phyloP scores from a whole-genome alignment of 768 basidiomycete species.

The Leucogyrophana mollusca region DNA sequence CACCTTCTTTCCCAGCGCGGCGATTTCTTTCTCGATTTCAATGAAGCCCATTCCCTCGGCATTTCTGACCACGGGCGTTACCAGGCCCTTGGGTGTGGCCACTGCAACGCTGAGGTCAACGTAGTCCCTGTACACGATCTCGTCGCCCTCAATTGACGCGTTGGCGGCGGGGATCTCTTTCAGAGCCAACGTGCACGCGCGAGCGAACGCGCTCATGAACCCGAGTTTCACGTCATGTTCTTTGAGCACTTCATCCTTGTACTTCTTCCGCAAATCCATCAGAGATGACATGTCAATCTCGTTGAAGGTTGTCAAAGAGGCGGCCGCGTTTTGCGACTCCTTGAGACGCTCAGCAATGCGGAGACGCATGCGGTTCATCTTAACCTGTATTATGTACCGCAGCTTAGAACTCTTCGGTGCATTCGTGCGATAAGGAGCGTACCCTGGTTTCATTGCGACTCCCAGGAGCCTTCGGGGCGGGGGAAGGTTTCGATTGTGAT shows the following conservation, averaged over 20 bases:
- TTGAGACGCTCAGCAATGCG: slow-evolving; percentile 98
- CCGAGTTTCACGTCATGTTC: slow-evolving; percentile 95
- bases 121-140: slow-evolving; percentile 89
- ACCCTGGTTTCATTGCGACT: slow-evolving; percentile 86
- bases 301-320: slow-evolving; percentile 97
- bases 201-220: slow-evolving; percentile 97
- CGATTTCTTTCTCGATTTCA: slow-evolving; percentile 92
- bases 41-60: slow-evolving; percentile 84
- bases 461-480: slow-evolving; percentile 40
- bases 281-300: slow-evolving; percentile 99
- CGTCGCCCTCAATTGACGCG: slow-evolving; percentile 90
- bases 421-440: slow-evolving; percentile 21
- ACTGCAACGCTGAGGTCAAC: slow-evolving; percentile 96
- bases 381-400: too few species aligned
- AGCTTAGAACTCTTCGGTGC: too few species aligned
- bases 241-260: slow-evolving; percentile 91
- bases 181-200: slow-evolving; percentile 79
- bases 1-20: slow-evolving; percentile 86
- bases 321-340: slow-evolving; percentile 95
- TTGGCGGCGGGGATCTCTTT: slow-evolving; percentile 93
- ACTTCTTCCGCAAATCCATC: slow-evolving; percentile 88
- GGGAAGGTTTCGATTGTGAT: slow-evolving; percentile 18
- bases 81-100: slow-evolving; percentile 95
- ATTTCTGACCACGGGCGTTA: slow-evolving; percentile 94
- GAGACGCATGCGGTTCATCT: slow-evolving; percentile 98